phyloP scores from a whole-genome alignment of 192 early-diverging fungal genomes.

The Podila horticola region DNA sequence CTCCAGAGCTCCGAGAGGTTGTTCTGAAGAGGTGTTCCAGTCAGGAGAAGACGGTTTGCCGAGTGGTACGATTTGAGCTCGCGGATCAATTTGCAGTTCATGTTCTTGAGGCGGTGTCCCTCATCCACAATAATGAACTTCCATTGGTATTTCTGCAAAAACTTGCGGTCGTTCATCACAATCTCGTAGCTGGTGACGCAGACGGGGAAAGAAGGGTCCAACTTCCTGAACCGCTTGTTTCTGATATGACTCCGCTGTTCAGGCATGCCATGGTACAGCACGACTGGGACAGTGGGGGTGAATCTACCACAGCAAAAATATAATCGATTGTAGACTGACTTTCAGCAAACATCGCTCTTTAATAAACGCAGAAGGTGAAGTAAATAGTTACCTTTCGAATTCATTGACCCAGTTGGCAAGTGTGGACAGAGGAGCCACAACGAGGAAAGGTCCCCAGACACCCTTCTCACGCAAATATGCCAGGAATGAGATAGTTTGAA shows the following conservation, averaged over 20 bases:
- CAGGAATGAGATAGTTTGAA: constrained; percentile 94
- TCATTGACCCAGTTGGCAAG: constrained; percentile 94
- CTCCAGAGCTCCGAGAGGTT: constrained; percentile 95
- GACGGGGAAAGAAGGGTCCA: constrained; percentile 79
- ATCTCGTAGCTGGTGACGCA: constrained; percentile 94
- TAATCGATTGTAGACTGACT: neutral
- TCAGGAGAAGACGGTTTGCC: constrained; percentile 89
- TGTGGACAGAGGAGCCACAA: constrained; percentile 91
- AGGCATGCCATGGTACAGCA: constrained; percentile 86
- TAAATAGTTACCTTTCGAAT: constrained; percentile 71
- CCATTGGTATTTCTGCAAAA: constrained; percentile 79
- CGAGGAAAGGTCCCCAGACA: constrained; percentile 88
- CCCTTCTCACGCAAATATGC: constrained; percentile 81
- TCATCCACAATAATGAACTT: constrained; percentile 96
- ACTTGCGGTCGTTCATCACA: constrained; percentile 83
- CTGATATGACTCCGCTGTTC: constrained; percentile 78
- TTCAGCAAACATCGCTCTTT: neutral
- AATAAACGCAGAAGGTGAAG: neutral
- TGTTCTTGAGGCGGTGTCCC: constrained; percentile 97
- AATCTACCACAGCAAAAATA: constrained; percentile 63
- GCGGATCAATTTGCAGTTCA: constrained; percentile 88
- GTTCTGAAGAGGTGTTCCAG: constrained; percentile 95
- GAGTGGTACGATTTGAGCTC: constrained; percentile 88
- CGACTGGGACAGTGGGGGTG: constrained; percentile 78
- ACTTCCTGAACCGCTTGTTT: constrained; percentile 69